Base-by-base conservation (phyloP, 2,329 filamentous ascomycete genomes). In the Phyllosticta citribraziliensis region DNA sequence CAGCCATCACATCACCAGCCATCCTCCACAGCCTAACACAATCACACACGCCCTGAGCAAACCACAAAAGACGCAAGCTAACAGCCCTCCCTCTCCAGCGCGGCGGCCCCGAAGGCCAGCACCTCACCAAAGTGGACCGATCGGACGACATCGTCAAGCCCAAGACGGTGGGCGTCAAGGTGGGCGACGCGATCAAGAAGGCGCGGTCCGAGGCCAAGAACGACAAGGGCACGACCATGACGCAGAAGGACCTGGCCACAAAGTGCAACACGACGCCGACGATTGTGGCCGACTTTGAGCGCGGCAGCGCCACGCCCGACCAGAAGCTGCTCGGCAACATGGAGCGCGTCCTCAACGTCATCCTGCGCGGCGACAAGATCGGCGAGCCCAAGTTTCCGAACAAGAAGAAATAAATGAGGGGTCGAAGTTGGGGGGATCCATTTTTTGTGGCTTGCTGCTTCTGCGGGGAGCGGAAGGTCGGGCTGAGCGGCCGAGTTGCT, bases 61-160 rank as follows among this genome's bases (percentile, higher is more conserved):
- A 22, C 53, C 11, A 55, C 17, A n/a, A 5, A 30, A 3, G 22
- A 35, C 12, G 2, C 2, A 66, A 78, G 73, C 80, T 65, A 76
- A 80, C 70, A 81, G 27, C 2, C 17, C 52, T 58, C 24, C 27
- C 17, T n/a, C 47, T n/a, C 47, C 47, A 64, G 52, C 47, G 77
- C 63, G 79, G 78, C 64, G 81, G 73, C 59, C 70, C 81, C 67
- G 93, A 97, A 78, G 94, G 94, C 69, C 94, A 99, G 79, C 92
- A 90, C 73, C 83, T 97, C 66, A 97, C 94, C 67, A 97, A 97
- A 82, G 92, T 99, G 76, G 94, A 97, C 82, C 92, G 93, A 68
- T 87, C 86, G 74, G 92, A 97, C 81, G 94, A 97, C 74, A 96
- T 97, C 78, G 88, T 97, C 78, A 96, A 96, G 81, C 92, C 91